phyloP scores from a whole-genome alignment of 768 basidiomycete species.

The Hortiboletus campestris region DNA sequence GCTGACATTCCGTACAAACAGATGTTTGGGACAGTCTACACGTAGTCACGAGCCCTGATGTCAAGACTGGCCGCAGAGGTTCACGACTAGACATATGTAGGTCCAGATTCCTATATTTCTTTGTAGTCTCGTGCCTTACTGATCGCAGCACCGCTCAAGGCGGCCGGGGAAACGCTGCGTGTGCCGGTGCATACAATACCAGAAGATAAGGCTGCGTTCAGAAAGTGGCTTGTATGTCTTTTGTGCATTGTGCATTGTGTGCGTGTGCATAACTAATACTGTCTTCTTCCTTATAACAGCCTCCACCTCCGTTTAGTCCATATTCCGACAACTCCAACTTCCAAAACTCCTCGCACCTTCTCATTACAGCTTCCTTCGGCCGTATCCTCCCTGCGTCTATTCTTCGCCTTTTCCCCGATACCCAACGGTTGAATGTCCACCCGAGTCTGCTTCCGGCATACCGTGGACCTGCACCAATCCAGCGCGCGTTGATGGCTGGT shows the following conservation, averaged over 20 bases:
- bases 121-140: not conserved
- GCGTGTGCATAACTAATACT: not conserved
- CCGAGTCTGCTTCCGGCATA: constrained; percentile 84
- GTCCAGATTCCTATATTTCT: not conserved
- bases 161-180: constrained; percentile 49
- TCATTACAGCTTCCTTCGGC: constrained; percentile 90
- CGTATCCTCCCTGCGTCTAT: constrained; percentile 69
- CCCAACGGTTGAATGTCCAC: constrained; percentile 78
- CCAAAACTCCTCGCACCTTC: constrained; percentile 47
- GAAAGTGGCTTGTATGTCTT: constrained; percentile 56
- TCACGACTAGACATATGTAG: constrained; percentile 56
- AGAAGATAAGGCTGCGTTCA: constrained; percentile 55
- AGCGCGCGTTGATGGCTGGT: constrained; percentile 71
- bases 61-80: constrained; percentile 59
- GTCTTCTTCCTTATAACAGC: constrained; percentile 35
- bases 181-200: constrained; percentile 66
- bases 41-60: constrained; percentile 73
- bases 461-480: constrained; percentile 91
- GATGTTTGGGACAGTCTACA: constrained; percentile 74
- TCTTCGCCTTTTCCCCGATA: constrained; percentile 57
- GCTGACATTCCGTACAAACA: constrained; percentile 32
- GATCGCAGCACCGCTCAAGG: constrained; percentile 65
- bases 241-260: not conserved
- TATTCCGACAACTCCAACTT: not conserved
- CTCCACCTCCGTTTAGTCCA: constrained; percentile 38